Evolutionary conservation across 2,329 filamentous ascomycete species (phyloP).

Genomic region (Colletotrichum endophyticum): DNA sequence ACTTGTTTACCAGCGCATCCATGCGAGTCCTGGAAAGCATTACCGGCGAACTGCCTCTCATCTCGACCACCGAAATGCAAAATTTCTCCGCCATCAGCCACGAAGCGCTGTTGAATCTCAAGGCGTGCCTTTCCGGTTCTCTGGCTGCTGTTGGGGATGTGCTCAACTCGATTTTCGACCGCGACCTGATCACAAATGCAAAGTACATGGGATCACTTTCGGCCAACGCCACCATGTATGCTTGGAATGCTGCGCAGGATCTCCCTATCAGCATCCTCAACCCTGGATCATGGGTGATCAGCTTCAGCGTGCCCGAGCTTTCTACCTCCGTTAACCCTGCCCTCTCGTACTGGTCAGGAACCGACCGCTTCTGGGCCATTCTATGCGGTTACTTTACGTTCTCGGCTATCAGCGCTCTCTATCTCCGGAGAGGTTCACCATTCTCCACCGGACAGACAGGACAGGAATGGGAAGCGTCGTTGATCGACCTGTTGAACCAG

Average conservation of each 20-base stretch:
- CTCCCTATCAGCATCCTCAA: conserved; percentile 43
- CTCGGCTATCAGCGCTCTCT: conserved; percentile 75
- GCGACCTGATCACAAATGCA: conserved; percentile 42
- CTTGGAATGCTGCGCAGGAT: conserved; percentile 30
- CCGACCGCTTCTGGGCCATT: conserved; percentile 74
- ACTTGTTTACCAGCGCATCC: conserved; percentile 45
- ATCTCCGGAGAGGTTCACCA: conserved; percentile 75
- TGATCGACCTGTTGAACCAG: conserved; percentile 87
- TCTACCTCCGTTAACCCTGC: conserved; percentile 53
- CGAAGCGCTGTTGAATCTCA: conserved; percentile 67
- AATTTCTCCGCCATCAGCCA: conserved; percentile 81
- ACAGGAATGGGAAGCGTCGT: conserved; percentile 73
- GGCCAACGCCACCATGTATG: conserved; percentile 21
- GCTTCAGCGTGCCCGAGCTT: conserved; percentile 49
- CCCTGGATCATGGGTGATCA: conserved; percentile 64
- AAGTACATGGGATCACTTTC: conserved; percentile 22
- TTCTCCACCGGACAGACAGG: conserved; percentile 64
- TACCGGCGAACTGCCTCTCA: conserved; percentile 53
- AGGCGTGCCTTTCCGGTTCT: conserved; percentile 52
- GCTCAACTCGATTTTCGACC: conserved; percentile 49
- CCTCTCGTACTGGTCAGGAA: conserved; percentile 70
- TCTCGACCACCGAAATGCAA: conserved; percentile 67
- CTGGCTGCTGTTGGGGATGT: conserved; percentile 42
- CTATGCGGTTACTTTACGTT: conserved; percentile 81
- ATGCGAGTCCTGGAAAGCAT: conserved; percentile 56